A percentile compares a stretch with the other conserved stretches of the same genome.
Conservation (phyloP, 805 yeast genomes). For the Monosporozyma aquatica region DNA sequence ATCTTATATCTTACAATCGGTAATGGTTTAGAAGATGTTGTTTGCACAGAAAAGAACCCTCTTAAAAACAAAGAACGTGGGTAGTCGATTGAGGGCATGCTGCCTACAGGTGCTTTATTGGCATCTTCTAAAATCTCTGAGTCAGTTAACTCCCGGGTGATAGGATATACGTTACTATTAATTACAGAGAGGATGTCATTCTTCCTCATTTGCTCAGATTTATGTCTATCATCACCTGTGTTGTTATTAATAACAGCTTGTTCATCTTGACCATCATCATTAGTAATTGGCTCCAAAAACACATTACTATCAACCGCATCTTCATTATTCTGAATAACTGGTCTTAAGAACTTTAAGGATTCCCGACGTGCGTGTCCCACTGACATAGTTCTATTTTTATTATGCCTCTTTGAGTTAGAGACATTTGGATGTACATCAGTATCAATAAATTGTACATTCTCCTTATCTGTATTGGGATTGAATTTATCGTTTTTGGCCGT, state of each 20-base stretch:
- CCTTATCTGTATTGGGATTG: not conserved
- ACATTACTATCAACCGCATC: slow-evolving; percentile 13
- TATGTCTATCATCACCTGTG: not conserved
- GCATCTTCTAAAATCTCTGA: slow-evolving; percentile 39
- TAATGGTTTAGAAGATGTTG: slow-evolving; percentile 85
- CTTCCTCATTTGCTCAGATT: not conserved
- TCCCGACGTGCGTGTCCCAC: slow-evolving; percentile 59
- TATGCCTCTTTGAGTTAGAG: not conserved
- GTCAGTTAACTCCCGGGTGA: slow-evolving; percentile 31
- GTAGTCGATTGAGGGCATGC: slow-evolving; percentile 90
- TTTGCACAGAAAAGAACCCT: slow-evolving; percentile 90
- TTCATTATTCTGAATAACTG: slow-evolving; percentile 16
- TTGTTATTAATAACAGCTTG: no score
- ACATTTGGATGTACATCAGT: not conserved
- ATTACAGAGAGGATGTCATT: not conserved
- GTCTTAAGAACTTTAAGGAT: slow-evolving; percentile 33
- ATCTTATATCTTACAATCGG: slow-evolving; percentile 81
- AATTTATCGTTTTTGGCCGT: not conserved
- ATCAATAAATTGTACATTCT: not conserved
- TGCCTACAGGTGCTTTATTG: slow-evolving; percentile 52
- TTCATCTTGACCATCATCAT: slow-evolving; percentile 28
- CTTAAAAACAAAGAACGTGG: slow-evolving; percentile 83
- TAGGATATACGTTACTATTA: not conserved
- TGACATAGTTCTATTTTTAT: slow-evolving; percentile 54
- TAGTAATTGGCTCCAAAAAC: slow-evolving; percentile 22